Percentiles rank a stretch among this genome's conserved stretches.
Conservation (phyloP, 2,329 filamentous ascomycete species). For the Colletotrichum trifolii region DNA sequence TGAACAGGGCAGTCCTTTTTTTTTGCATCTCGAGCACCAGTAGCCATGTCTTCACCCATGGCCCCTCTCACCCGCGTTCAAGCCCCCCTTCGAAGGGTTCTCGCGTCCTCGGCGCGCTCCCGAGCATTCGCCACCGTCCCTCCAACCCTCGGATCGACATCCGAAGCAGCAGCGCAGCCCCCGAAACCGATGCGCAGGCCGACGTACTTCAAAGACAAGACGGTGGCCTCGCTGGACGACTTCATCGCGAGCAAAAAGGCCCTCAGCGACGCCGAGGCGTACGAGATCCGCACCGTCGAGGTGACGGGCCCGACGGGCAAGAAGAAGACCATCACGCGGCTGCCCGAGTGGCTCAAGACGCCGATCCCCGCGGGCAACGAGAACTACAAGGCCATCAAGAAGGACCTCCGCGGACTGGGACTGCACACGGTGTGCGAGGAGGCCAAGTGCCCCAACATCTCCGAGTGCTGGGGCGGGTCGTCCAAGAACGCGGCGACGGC, state of each 20-base stretch:
- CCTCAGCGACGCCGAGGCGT: conserved; percentile 63
- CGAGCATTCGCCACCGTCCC: conserved; percentile 61
- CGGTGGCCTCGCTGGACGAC: conserved; percentile 67
- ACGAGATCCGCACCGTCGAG: conserved; percentile 70
- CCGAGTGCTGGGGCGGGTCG: conserved; percentile 95
- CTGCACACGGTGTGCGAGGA: conserved; percentile 98
- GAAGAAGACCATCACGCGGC: conserved; percentile 74
- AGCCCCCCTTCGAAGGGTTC: conserved; percentile 54
- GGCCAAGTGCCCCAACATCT: conserved; percentile 96
- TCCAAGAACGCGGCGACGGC: conserved; percentile 92
- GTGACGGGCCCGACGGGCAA: conserved; percentile 70
- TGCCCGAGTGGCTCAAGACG: conserved; percentile 96
- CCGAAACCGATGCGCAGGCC: conserved; percentile 47
- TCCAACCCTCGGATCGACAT: conserved; percentile 41
- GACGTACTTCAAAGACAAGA: conserved; percentile 70
- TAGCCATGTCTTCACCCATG: conserved; percentile 52
- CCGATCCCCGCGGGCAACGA: conserved; percentile 83
- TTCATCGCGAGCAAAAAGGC: conserved; percentile 57
- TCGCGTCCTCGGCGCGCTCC: conserved; percentile 42
- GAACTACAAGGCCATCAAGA: conserved; percentile 95
- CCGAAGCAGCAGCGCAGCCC: conserved; percentile 38
- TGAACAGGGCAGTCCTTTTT: not conserved
- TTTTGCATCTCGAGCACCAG: not conserved
- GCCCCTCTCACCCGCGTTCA: conserved; percentile 55
- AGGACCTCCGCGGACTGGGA: conserved; percentile 87